phyloP scores from a whole-genome alignment of 2,329 filamentous ascomycete genomes.

The Aspergillus bombycis region DNA sequence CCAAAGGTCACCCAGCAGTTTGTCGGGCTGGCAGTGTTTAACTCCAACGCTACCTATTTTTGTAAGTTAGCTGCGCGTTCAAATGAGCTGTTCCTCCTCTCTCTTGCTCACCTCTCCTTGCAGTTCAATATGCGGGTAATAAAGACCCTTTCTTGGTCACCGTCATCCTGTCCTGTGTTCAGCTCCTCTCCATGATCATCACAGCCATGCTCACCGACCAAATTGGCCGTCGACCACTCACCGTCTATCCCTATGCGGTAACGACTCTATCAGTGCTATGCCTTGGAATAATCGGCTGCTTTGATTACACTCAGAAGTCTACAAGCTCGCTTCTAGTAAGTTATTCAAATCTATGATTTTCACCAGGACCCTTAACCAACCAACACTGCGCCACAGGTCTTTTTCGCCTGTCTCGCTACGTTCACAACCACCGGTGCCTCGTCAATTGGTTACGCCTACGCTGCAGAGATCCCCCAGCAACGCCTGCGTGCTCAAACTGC shows the following conservation, averaged over 20 bases:
- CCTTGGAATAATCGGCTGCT: slow-evolving; percentile 46
- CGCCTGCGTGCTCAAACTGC: slow-evolving; percentile 46
- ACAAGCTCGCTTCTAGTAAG: slow-evolving; percentile 43
- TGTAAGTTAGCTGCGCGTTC: slow-evolving; percentile 25
- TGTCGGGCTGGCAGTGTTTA: slow-evolving; percentile 44
- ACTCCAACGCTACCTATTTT: slow-evolving; percentile 46
- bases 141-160: slow-evolving; percentile 48
- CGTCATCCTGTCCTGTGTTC: slow-evolving; percentile 46
- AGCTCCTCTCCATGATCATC: slow-evolving; percentile 47
- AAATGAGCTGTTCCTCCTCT: slow-evolving; percentile 3
- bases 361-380: neutral
- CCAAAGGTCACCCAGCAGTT: slow-evolving; percentile 47
- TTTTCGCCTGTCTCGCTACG: slow-evolving; percentile 48
- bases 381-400: slow-evolving; percentile 32
- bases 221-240: slow-evolving; percentile 43
- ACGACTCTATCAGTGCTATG: slow-evolving; percentile 41
- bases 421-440: slow-evolving; percentile 48
- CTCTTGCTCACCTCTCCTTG: neutral
- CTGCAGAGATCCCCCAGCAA: slow-evolving; percentile 46
- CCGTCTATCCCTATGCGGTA: slow-evolving; percentile 44
- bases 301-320: slow-evolving; percentile 39
- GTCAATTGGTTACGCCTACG: slow-evolving; percentile 49
- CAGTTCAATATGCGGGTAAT: slow-evolving; percentile 47
- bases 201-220: slow-evolving; percentile 40
- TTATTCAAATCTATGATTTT: neutral